Percentiles rank a stretch among this genome's conserved stretches.
phyloP scores from a whole-genome alignment of 768 basidiomycete genomes.

The Chiua virens region DNA sequence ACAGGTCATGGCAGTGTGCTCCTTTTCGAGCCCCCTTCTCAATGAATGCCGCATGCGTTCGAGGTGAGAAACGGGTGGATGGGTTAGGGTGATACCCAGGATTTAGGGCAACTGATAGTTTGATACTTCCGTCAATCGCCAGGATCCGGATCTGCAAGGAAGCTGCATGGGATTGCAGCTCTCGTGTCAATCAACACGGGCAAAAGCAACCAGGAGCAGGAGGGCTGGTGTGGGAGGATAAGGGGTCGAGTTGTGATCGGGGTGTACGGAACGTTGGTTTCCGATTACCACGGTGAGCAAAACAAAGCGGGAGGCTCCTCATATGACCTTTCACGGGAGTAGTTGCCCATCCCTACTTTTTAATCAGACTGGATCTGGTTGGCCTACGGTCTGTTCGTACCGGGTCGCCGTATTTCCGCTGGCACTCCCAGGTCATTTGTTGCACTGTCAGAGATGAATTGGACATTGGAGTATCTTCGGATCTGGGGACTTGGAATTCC shows the following conservation, averaged over 20 bases:
- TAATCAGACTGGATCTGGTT: constrained; percentile 21
- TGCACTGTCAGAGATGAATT: neutral
- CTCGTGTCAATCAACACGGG: constrained; percentile 21
- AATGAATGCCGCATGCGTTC: neutral
- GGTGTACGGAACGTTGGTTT: constrained; percentile 8
- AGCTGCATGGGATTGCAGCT: constrained; percentile 12
- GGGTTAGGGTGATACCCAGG: constrained; percentile 22
- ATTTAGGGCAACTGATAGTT: constrained; percentile 14
- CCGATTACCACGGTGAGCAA: constrained; percentile 25
- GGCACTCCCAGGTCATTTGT: neutral
- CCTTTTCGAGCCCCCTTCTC: constrained; percentile 1
- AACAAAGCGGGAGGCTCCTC: neutral
- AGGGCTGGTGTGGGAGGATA: neutral
- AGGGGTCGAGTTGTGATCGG: constrained; percentile 12
- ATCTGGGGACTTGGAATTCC: constrained; percentile 15
- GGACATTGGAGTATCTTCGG: constrained; percentile 8
- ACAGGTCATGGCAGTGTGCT: constrained; percentile 1
- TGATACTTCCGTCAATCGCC: constrained; percentile 27
- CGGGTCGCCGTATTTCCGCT: constrained; percentile 6
- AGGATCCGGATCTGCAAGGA: constrained; percentile 28
- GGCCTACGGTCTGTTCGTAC: constrained; percentile 11
- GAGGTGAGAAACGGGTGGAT: neutral
- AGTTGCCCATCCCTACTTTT: constrained; percentile 6
- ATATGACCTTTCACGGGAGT: constrained; percentile 23
- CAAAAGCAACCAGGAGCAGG: neutral